A percentile compares a stretch with the other conserved stretches of the same genome.
These are phyloP conservation scores for Lentinus polychrous DNA, from an alignment of 1,284 basidiomycete species.

Conservation along the genomic window DNA sequence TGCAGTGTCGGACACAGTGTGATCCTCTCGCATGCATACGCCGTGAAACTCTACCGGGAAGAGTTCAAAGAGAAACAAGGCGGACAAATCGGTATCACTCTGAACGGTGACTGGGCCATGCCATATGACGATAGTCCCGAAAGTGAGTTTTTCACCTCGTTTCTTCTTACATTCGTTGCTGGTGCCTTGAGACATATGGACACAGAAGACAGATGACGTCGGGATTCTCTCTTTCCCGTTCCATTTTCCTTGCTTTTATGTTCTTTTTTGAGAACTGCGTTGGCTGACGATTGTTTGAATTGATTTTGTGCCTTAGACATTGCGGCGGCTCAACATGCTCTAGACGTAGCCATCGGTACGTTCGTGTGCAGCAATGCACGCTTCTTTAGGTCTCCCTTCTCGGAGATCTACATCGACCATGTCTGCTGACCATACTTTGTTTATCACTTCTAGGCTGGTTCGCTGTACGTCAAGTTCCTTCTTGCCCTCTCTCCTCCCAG, in stretches of 20 bases:
- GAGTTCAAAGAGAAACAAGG: conserved; percentile 49
- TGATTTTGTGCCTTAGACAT: conserved; percentile 36
- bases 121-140: conserved; percentile 42
- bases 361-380: conserved; percentile 12
- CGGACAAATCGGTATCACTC: conserved; percentile 66
- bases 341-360: conserved; percentile 60
- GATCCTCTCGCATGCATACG: conserved; percentile 64
- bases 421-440: conserved; percentile 11
- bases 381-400: too few relatives aligned
- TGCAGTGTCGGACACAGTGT: conserved; percentile 60
- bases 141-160: conserved; percentile 23
- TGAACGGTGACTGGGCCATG: conserved; percentile 43
- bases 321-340: conserved; percentile 56
- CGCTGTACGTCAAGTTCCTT: conserved; percentile 34
- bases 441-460: conserved; percentile 42
- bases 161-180: too few relatives aligned
- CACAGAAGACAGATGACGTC: too few relatives aligned
- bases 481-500: background rate
- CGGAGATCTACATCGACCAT: conserved; percentile 1
- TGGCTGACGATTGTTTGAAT: background rate
- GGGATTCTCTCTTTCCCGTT: too few relatives aligned
- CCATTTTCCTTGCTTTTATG: too few relatives aligned
- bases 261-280: background rate
- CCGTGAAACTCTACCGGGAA: conserved; percentile 57
- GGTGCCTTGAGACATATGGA: too few relatives aligned